Evolutionary conservation across 2,329 filamentous ascomycete genomes (phyloP).

Genomic region (Cladosporium sp.): DNA sequence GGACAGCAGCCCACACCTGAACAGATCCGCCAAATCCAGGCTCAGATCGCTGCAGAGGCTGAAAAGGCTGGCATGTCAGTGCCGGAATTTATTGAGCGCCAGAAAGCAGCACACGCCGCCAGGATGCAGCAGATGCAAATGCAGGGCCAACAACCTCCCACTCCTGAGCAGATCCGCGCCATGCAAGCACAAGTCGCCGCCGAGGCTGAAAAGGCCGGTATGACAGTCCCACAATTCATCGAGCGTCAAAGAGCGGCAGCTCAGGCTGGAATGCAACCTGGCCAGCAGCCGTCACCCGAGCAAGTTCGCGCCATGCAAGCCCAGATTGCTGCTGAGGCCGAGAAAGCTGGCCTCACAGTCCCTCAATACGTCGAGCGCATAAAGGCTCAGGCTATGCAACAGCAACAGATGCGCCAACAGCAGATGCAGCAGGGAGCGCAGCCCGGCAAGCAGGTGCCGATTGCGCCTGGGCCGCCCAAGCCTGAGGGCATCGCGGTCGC

Average conservation of each 20-base stretch:
- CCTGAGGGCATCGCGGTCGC: constrained; percentile 85
- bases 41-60: constrained; percentile 76
- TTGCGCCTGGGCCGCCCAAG: constrained; percentile 75
- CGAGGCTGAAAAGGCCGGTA: constrained; percentile 78
- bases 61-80: constrained; percentile 79
- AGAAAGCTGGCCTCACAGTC: constrained; percentile 78
- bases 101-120: constrained; percentile 53
- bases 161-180: constrained; percentile 76
- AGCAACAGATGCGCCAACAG: constrained; percentile 49
- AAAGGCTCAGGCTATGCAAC: constrained; percentile 51
- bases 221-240: constrained; percentile 81
- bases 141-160: constrained; percentile 52
- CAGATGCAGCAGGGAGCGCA: constrained; percentile 38
- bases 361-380: constrained; percentile 69
- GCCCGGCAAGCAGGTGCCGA: constrained; percentile 58
- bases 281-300: constrained; percentile 63
- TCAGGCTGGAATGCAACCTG: constrained; percentile 6
- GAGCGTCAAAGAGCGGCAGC: constrained; percentile 51
- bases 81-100: constrained; percentile 68
- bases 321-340: constrained; percentile 75
- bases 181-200: constrained; percentile 79
- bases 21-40: constrained; percentile 80
- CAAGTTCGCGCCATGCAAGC: constrained; percentile 82
- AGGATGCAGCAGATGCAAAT: constrained; percentile 40
- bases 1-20: constrained; percentile 67